These are phyloP conservation scores for Trifolium pratense DNA, from an alignment of 306 rosid species.

Conservation along the genomic window DNA sequence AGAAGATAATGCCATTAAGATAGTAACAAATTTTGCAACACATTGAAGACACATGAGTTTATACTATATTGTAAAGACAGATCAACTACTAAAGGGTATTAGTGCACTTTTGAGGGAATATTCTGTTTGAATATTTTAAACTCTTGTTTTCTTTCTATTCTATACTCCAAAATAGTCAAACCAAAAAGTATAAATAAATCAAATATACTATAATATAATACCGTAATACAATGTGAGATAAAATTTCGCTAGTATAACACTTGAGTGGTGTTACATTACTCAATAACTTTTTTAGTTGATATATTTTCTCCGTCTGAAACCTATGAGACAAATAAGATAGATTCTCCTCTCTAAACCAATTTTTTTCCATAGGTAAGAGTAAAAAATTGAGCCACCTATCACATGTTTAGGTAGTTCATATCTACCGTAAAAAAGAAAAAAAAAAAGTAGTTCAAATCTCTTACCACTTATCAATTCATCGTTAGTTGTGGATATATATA, in stretches of 20 bases:
- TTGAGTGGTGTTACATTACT: no score
- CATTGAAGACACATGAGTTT: background rate
- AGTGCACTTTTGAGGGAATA: constrained; percentile 39
- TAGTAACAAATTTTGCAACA: constrained; percentile 34
- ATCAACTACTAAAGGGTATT: constrained; percentile 33
- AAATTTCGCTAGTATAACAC: no score
- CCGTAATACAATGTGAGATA: no score
- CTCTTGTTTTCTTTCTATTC: constrained; percentile 20
- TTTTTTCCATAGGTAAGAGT: no score
- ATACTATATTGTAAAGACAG: constrained; percentile 21
- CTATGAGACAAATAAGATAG: no score
- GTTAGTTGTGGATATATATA: background rate
- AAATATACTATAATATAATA: background rate
- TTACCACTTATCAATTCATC: no score
- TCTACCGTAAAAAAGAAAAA: no score
- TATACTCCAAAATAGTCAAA: constrained; percentile 26
- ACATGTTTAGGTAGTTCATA: no score
- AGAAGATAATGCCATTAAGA: constrained; percentile 38
- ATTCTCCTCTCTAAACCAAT: no score
- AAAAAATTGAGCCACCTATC: no score
- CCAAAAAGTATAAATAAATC: constrained; percentile 21
- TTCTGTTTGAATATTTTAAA: background rate
- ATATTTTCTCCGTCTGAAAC: no score
- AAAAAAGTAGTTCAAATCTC: no score
- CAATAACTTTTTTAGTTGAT: background rate